These are phyloP conservation scores for Paraphoma sp. DNA, from an alignment of 2,329 filamentous ascomycete genomes.

Conservation along the genomic window DNA sequence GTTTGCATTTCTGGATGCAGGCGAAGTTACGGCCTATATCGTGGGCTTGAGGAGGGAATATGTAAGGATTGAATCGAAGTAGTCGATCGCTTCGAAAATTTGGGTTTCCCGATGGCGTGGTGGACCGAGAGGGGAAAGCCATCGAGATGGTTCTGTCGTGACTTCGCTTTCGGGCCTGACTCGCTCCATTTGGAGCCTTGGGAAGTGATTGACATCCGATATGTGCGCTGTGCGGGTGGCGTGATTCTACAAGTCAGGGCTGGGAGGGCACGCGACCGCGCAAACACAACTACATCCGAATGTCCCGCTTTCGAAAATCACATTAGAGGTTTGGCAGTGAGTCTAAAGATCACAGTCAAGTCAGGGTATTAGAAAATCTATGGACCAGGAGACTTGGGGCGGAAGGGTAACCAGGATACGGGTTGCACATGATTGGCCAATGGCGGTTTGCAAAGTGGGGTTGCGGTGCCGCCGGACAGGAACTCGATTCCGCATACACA, in stretches of 20 bases:
- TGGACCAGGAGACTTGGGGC: no score
- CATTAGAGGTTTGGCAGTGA: no score
- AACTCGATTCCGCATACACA: no score
- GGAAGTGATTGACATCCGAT: background rate
- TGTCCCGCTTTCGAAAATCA: no score
- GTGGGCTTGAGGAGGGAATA: background rate
- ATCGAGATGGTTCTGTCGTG: background rate
- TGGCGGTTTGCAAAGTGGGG: no score
- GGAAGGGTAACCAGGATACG: no score
- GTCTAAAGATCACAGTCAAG: no score
- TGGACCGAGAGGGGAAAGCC: background rate
- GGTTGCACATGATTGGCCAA: no score
- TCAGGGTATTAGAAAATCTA: no score
- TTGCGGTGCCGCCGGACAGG: no score
- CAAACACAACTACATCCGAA: background rate
- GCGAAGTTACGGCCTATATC: background rate
- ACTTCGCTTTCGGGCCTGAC: background rate
- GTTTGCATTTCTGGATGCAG: background rate
- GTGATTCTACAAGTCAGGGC: background rate
- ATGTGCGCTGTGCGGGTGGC: background rate
- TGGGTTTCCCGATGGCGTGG: background rate
- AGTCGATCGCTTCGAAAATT: background rate
- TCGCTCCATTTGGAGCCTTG: background rate
- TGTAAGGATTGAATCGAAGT: background rate
- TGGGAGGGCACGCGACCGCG: background rate